Evolutionary conservation across 78 protist genomes (phyloP).

Genomic region (Guillardia theta): DNA sequence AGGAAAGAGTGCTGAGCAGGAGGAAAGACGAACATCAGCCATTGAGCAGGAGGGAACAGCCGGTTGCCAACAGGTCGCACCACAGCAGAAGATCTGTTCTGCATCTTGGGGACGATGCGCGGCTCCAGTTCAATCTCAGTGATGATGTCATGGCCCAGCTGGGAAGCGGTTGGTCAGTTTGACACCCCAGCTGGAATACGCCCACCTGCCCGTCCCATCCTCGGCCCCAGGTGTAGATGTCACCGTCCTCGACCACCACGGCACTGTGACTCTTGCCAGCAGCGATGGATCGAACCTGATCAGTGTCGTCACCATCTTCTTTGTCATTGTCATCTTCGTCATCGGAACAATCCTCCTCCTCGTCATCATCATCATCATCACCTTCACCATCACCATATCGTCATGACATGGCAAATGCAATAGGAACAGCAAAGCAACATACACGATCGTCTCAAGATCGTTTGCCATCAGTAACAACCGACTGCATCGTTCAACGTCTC

Average conservation of each 20-base stretch:
- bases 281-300: not conserved
- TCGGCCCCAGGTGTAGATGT: slow-evolving; percentile 13
- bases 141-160: not conserved
- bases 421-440: no score
- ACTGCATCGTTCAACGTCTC: no score
- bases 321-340: not conserved
- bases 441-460: no score
- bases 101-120: not conserved
- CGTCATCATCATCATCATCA: slow-evolving; percentile 31
- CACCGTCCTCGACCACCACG: not conserved
- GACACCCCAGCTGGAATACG: no score
- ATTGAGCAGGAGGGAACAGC: no score
- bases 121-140: not conserved
- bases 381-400: not conserved
- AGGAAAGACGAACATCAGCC: no score
- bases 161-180: no score
- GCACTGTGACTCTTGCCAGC: slow-evolving; percentile 26
- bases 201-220: slow-evolving; percentile 47
- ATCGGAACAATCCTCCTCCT: not conserved
- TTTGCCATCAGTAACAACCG: no score
- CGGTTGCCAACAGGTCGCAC: no score
- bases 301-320: not conserved
- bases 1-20: no score
- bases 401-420: no score
- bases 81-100: not conserved